Evolutionary conservation across 1,284 basidiomycete genomes (phyloP).

Genomic region (Schizophyllum amplum): DNA sequence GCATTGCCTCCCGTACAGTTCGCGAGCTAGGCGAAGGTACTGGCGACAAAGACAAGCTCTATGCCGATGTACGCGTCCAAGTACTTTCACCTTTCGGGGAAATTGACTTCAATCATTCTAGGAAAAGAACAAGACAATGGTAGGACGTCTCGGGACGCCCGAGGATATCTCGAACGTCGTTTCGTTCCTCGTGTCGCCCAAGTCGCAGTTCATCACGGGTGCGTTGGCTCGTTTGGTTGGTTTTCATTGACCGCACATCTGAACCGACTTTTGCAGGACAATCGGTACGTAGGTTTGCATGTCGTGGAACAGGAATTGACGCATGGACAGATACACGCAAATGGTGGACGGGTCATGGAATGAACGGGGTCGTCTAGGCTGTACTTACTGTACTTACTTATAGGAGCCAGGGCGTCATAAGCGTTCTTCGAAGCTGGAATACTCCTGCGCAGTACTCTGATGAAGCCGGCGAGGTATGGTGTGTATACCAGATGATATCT

Average conservation of each 20-base stretch:
- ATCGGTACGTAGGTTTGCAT: background rate
- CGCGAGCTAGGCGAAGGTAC: background rate
- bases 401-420: too few species aligned
- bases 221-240: background rate
- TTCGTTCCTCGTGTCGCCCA: conserved; percentile 17
- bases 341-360: background rate
- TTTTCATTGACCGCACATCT: background rate
- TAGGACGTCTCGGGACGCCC: conserved; percentile 6
- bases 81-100: background rate
- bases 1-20: background rate
- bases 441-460: too few species aligned
- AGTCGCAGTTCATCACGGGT: conserved; percentile 19
- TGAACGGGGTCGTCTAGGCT: background rate
- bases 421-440: too few species aligned
- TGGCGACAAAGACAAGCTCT: background rate
- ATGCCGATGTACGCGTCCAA: background rate
- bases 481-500: too few species aligned
- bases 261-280: background rate
- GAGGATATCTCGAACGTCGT: conserved; percentile 17
- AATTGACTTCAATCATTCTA: background rate
- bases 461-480: too few species aligned
- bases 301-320: too few species aligned
- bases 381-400: too few species aligned
- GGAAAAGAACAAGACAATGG: background rate
- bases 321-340: background rate